Evolutionary conservation across 2,329 filamentous ascomycete species (phyloP).

Genomic region (Fusarium domesticum): DNA sequence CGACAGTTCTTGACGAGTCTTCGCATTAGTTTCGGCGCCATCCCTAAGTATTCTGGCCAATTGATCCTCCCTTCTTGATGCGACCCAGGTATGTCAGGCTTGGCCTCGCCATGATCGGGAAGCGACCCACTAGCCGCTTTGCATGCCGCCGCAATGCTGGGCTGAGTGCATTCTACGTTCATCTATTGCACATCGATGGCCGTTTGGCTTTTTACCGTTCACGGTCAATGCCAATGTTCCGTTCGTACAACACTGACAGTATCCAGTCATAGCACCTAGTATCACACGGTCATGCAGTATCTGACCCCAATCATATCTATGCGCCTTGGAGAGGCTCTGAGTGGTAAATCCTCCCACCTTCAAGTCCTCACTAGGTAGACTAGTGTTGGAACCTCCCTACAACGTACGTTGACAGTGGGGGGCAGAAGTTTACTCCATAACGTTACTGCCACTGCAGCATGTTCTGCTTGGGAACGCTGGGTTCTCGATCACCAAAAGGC

Average conservation of each 20-base stretch:
- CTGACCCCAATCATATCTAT: too few relatives aligned
- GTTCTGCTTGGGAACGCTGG: neutral
- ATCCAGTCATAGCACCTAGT: too few relatives aligned
- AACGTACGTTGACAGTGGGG: neutral
- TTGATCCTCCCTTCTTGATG: conserved; percentile 1
- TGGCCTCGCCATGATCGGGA: conserved; percentile 12
- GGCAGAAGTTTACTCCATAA: neutral
- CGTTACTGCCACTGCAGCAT: neutral
- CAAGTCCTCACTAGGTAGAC: neutral
- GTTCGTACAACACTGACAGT: too few relatives aligned
- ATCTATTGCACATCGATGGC: conserved; percentile 11
- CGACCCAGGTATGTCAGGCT: neutral
- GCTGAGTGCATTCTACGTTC: conserved; percentile 1
- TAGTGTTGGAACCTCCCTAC: neutral
- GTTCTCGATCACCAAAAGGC: conserved; percentile 8
- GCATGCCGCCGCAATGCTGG: conserved; percentile 7
- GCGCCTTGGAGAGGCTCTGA: neutral
- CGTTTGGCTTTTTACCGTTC: conserved; percentile 14
- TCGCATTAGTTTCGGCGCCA: neutral
- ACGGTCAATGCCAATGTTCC: too few relatives aligned
- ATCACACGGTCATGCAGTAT: too few relatives aligned
- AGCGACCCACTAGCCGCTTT: conserved; percentile 14
- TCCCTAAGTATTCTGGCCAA: neutral
- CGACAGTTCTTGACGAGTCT: neutral
- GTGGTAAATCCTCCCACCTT: neutral